Base-by-base conservation (phyloP, 2,329 filamentous ascomycete genomes). In the Ascochyta rabiei region DNA sequence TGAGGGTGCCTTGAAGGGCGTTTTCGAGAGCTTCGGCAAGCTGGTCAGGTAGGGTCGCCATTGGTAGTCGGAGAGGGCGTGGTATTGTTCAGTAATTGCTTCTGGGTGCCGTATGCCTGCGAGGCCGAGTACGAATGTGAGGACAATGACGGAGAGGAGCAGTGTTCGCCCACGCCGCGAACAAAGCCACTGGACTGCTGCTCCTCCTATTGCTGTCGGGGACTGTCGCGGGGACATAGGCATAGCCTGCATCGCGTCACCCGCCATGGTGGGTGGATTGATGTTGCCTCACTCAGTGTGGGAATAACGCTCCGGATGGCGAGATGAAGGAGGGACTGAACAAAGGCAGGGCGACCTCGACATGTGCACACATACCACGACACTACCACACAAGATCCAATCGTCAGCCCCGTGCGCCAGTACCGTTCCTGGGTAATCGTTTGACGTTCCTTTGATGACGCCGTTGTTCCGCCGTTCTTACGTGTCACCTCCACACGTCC, bases 1-100 rank as follows among this genome's bases (percentile, higher is more conserved):
- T 19, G 72, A 75, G 21, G 71, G 71, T 28, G 49, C 61, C 35
- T 65, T 66, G 53, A 74, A 63, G 0, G 70, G 66, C 19, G 66
- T 63, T 7, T 64, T 48, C 44, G 68, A 60, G 6, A 62, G 58
- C n/a, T 65, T 56, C 13, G 70, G 68, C 9, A 66, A 37, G 33
- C 59, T 57, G 1, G 66, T 63, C 4, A 66, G 57, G 40, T 70
- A 57, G 1, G 67, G 64, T 42, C 60, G 68, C 72, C 72, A 75
- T 51, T 63, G 61, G 53, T 69, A 65, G 28, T 63, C 68, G 15
- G 67, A 69, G 13, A 74, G 23, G 26, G 63, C 51, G 19, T 65
- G 61, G 55, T 72, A 71, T 39, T 48, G 59, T 21, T 62, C 59
- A 6, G 69, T 65, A 48, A 73, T 60, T 2, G 61, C 59, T 65